Evolutionary conservation across 257 asterid genomes (phyloP).

Genomic region (Solanum pennellii): DNA sequence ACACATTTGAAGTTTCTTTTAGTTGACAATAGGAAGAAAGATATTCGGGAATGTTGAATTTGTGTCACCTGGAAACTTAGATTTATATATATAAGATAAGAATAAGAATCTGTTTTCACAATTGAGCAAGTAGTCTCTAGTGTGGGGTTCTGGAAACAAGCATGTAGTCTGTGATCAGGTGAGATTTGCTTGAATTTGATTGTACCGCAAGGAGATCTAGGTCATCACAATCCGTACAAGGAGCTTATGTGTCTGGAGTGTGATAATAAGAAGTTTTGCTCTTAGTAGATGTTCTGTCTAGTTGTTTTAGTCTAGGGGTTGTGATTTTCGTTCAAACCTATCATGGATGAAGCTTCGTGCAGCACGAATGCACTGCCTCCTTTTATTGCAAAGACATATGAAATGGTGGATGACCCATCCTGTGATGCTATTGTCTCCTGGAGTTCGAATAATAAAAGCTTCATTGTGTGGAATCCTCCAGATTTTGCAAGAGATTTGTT

Average conservation of each 20-base stretch:
- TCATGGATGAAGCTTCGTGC: constrained; percentile 67
- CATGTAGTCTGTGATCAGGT: neutral
- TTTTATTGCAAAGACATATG: constrained; percentile 75
- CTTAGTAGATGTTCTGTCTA: neutral
- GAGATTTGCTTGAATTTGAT: neutral
- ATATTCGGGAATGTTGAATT: neutral
- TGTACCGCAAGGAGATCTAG: neutral
- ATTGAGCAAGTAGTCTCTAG: neutral
- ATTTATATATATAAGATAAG: neutral
- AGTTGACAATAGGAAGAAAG: neutral
- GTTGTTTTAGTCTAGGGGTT: neutral
- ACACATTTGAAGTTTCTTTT: neutral
- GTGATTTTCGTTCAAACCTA: neutral
- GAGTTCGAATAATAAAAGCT: constrained; percentile 60
- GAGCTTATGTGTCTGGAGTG: neutral
- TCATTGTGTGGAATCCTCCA: constrained; percentile 75
- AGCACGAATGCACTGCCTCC: constrained; percentile 64
- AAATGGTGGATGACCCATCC: constrained; percentile 81
- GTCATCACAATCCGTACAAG: neutral
- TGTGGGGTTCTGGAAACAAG: neutral
- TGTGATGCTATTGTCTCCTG: constrained; percentile 61
- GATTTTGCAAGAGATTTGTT: constrained; percentile 60
- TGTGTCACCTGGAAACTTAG: neutral
- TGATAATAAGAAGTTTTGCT: neutral
- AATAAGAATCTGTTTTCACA: neutral